A percentile compares a stretch with the other conserved stretches of the same genome.
These are phyloP conservation scores for Solanum lignicaule DNA, from an alignment of 257 asterid species.

Conservation along the genomic window DNA sequence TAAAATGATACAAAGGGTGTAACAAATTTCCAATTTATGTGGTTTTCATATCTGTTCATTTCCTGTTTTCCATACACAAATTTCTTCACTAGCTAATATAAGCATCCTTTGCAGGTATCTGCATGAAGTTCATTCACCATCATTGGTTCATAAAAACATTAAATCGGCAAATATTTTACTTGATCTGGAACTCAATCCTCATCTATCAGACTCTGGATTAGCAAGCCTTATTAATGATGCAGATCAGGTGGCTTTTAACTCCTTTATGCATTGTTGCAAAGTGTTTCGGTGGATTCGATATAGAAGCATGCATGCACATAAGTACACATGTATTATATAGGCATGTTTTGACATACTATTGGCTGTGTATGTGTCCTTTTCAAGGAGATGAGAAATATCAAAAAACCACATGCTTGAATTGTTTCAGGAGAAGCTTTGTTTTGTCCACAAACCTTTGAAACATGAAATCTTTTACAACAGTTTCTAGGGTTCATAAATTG, in stretches of 20 bases:
- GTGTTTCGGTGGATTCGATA: background rate
- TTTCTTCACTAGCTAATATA: slow-evolving; percentile 5
- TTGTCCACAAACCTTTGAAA: background rate
- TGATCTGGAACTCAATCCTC: slow-evolving; percentile 85
- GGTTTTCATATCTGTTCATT: background rate
- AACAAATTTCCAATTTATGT: background rate
- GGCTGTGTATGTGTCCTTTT: background rate
- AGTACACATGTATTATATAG: background rate
- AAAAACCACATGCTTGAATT: background rate
- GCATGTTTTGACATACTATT: background rate
- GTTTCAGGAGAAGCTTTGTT: background rate
- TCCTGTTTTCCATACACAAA: background rate
- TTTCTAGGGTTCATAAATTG: background rate
- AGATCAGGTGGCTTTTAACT: slow-evolving; percentile 49
- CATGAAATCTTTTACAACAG: background rate
- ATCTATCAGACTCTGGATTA: slow-evolving; percentile 86
- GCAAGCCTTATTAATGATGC: slow-evolving; percentile 65
- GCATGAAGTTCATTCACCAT: slow-evolving; percentile 93
- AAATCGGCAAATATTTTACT: slow-evolving; percentile 84
- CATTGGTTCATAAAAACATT: slow-evolving; percentile 73
- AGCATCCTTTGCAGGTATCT: slow-evolving; percentile 53
- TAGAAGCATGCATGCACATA: background rate
- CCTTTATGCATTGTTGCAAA: background rate
- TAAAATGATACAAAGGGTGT: background rate
- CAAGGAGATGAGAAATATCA: background rate